Base-by-base conservation (phyloP, 305 asterid species). In the Fraxinus latifolia region DNA sequence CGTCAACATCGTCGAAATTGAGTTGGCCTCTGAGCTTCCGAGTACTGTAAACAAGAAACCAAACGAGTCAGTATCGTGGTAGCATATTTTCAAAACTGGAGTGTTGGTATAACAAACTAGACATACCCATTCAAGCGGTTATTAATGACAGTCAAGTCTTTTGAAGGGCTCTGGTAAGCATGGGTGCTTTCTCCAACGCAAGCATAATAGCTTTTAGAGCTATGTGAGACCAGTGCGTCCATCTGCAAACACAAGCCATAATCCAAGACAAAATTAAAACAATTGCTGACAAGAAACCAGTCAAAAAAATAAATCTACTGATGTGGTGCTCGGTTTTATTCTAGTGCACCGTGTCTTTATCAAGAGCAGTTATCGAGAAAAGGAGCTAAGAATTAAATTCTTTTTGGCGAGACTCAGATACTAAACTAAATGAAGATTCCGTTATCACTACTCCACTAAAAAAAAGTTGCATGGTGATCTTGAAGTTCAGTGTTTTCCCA, bases 101-200 rank as follows among this genome's bases (percentile, higher is more conserved):
- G 82, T 73, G 77, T 17, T 15, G 44, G 80, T 29, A 37, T 32
- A 21, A 33, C 12, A 71, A 58, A 79, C 50, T 74, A 29, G 55
- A 77, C 80, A 8, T 89, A 94, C 98, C 98, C 95, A 21, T 94
- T 96, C 90, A 96, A 82, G 62, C 94, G 97, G 84, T 94, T 91
- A 78, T 94, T 96, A 85, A 96, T 96, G 84, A 92, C 95, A 0
- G 92, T 92, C 75, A 96, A 86, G 86, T 96, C 99, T 88, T 96
- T 96, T 31, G 99, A 96, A 74, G 99, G 99, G 92, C 98, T 94
- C 90, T 94, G 99, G 85, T 91, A 96, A 33, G 99, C 98, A 78
- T 91, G 99, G 7, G 99, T 94, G 84, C 99, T 96, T 86, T 96
- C 98, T 78, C 99, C 99, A 76, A 72, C 77, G 29, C 77, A 72